Percentiles rank a stretch among this genome's conserved stretches.
phyloP scores from a whole-genome alignment of 1,284 basidiomycete species.

The Cryptococcus sp. region DNA sequence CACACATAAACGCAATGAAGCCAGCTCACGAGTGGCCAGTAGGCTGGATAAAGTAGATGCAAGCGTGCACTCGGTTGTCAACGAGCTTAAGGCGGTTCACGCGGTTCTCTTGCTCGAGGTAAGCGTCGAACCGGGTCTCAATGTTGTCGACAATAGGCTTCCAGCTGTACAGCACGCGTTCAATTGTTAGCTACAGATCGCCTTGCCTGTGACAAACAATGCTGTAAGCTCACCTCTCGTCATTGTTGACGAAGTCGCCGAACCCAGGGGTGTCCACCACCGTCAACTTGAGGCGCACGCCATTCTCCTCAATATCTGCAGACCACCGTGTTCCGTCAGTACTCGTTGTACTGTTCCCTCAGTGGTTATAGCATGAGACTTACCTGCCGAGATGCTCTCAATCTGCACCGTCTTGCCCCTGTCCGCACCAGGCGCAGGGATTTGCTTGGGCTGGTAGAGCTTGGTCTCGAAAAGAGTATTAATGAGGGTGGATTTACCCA shows the following conservation, averaged over 20 bases:
- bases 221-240: conserved; percentile 75
- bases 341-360: neutral
- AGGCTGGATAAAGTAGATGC: conserved; percentile 96
- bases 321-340: neutral
- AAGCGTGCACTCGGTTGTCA: conserved; percentile 58
- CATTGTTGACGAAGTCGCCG: conserved; percentile 97
- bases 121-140: conserved; percentile 91
- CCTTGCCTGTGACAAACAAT: neutral
- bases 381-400: conserved; percentile 93
- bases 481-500: conserved; percentile 95
- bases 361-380: conserved; percentile 31
- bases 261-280: conserved; percentile 89
- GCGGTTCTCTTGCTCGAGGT: conserved; percentile 95
- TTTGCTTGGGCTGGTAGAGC: conserved; percentile 82
- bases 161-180: conserved; percentile 61
- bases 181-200: neutral
- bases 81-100: conserved; percentile 64
- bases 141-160: conserved; percentile 97
- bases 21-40: conserved; percentile 85
- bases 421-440: conserved; percentile 77
- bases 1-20: neutral
- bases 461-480: conserved; percentile 96
- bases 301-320: conserved; percentile 94
- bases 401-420: conserved; percentile 88
- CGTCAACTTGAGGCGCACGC: conserved; percentile 88